Percentiles rank a stretch among this genome's conserved stretches.
phyloP scores from a whole-genome alignment of 108 stramenopile species.

The Pinguiococcus pyrenoidosus region DNA sequence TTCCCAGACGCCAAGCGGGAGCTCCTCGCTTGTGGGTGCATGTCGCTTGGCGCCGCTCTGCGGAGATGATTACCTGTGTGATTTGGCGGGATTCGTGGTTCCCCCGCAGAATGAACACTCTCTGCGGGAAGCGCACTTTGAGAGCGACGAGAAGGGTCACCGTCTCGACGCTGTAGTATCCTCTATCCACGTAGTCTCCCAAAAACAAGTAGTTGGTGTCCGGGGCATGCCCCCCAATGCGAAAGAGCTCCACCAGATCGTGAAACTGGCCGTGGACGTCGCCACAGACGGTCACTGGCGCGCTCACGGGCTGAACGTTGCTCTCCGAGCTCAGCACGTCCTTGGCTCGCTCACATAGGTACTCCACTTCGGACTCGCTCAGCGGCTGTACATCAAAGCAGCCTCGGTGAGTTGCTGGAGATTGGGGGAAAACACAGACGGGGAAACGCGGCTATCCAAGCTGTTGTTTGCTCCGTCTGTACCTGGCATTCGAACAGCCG shows the following conservation, averaged over 20 bases:
- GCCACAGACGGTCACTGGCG: conserved; percentile 46
- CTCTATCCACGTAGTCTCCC: conserved; percentile 97
- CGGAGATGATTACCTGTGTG: conserved; percentile 35
- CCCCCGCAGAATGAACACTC: conserved; percentile 80
- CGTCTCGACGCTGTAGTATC: conserved; percentile 93
- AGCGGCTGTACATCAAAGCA: no score
- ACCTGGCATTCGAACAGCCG: no score
- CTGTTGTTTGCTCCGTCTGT: no score
- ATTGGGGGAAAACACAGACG: no score
- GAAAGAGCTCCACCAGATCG: conserved; percentile 33
- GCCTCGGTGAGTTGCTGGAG: no score
- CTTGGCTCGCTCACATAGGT: conserved; percentile 6
- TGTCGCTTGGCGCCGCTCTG: no score
- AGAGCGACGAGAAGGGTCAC: conserved; percentile 80
- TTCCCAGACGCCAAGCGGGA: no score
- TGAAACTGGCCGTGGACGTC: conserved; percentile 51
- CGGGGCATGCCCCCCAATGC: conserved; percentile 75
- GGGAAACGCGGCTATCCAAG: no score
- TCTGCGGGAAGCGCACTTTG: conserved; percentile 85
- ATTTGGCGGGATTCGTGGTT: conserved; percentile 40
- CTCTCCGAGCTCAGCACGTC: conserved; percentile 42
- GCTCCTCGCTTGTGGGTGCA: no score
- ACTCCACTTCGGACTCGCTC: no score
- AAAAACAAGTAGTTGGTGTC: conserved; percentile 97
- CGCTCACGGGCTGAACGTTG: conserved; percentile 43